Conservation (phyloP, 345 rosid species). For the Linum usitatissimum region DNA sequence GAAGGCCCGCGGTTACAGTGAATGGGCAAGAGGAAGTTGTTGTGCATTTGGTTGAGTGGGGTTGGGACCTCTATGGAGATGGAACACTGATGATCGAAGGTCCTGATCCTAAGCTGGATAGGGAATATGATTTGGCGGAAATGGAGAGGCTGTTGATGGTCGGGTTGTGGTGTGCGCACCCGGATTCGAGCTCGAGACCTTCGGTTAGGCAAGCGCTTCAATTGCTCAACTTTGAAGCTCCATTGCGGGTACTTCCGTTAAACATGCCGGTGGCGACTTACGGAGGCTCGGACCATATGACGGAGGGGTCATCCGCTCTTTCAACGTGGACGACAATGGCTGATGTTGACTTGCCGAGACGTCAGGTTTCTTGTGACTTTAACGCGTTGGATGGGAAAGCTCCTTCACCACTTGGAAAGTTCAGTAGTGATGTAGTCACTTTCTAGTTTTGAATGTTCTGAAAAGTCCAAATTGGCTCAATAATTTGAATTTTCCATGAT, state of each 20-base stretch:
- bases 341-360: neutral
- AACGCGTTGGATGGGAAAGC: neutral
- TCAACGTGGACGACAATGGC: neutral
- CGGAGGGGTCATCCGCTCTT: neutral
- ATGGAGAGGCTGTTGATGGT: constrained; percentile 1
- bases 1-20: neutral
- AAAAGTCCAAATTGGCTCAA: neutral
- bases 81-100: neutral
- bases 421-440: neutral
- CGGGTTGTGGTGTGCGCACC: constrained; percentile 4
- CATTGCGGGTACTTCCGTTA: neutral
- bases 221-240: neutral
- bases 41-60: neutral
- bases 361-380: neutral
- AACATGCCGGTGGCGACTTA: neutral
- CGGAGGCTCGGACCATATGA: neutral
- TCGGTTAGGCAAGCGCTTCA: neutral
- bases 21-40: neutral
- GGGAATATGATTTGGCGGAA: neutral
- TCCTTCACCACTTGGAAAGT: neutral
- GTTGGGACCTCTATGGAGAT: neutral
- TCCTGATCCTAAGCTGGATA: neutral
- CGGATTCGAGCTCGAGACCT: neutral
- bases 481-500: too few species aligned
- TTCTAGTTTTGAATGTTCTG: neutral